Evolutionary conservation across 2,329 filamentous ascomycete genomes (phyloP).

Genomic region (Phialocephala sp.): DNA sequence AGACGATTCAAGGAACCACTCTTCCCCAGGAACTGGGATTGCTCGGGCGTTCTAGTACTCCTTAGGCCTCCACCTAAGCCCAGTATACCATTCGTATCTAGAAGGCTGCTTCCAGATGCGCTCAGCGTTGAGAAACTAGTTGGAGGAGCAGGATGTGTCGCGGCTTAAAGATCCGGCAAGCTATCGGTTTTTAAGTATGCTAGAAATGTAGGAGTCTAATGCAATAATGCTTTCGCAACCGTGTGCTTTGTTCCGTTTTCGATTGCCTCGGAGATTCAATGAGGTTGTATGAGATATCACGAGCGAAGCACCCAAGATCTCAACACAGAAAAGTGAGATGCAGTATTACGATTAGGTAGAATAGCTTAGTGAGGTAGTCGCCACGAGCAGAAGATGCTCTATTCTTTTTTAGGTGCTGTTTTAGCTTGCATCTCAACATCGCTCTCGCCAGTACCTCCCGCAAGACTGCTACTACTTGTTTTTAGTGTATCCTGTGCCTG

Average conservation of each 20-base stretch:
- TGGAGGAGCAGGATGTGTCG: constrained; percentile 11
- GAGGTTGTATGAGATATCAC: too few species aligned
- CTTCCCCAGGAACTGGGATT: not conserved
- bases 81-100: not conserved
- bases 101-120: constrained; percentile 1
- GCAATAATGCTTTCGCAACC: not conserved
- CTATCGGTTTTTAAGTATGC: not conserved
- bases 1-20: not conserved
- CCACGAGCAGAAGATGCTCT: not conserved
- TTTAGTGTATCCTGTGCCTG: constrained; percentile 4
- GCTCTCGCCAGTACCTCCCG: constrained; percentile 18
- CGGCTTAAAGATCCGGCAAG: not conserved
- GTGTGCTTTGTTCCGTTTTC: not conserved
- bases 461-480: constrained; percentile 18
- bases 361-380: too few species aligned
- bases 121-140: constrained; percentile 11
- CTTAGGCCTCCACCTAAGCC: not conserved
- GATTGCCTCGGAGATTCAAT: too few species aligned
- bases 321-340: too few species aligned
- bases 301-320: too few species aligned
- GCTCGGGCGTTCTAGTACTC: not conserved
- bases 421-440: constrained; percentile 27
- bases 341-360: too few species aligned
- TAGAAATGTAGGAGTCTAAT: not conserved
- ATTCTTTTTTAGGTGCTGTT: not conserved